phyloP scores from a whole-genome alignment of 2,329 filamentous ascomycete species.

The Cercospora berteroae region DNA sequence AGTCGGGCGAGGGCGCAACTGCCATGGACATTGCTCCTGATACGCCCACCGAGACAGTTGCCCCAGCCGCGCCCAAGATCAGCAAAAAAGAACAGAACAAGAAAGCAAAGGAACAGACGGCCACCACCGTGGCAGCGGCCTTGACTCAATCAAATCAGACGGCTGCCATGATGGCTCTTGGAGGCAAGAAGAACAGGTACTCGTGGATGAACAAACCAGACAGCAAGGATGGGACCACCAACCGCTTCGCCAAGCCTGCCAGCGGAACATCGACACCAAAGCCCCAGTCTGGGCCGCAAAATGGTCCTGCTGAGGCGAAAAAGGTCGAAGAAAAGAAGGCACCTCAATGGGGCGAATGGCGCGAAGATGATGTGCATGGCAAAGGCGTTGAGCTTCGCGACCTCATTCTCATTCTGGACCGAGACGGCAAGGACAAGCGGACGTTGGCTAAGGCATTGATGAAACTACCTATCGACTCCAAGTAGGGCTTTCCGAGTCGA shows the following conservation, averaged over 20 bases:
- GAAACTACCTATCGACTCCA: conserved; percentile 20
- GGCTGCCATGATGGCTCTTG: conserved; percentile 67
- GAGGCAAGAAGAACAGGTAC: conserved; percentile 67
- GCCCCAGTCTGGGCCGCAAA: conserved; percentile 15
- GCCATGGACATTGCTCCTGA: conserved; percentile 32
- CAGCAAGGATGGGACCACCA: conserved; percentile 56
- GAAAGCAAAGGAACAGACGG: conserved; percentile 67
- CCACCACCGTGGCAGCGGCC: conserved; percentile 25
- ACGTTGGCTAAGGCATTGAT: conserved; percentile 56
- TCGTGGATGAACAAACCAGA: conserved; percentile 67
- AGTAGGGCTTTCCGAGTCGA: neutral
- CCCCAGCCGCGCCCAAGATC: conserved; percentile 59
- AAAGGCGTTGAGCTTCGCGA: conserved; percentile 81
- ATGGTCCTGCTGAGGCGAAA: conserved; percentile 17
- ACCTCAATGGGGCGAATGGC: conserved; percentile 39
- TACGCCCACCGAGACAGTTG: conserved; percentile 33
- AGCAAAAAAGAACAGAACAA: conserved; percentile 87
- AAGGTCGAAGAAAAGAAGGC: conserved; percentile 27
- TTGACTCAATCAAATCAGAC: conserved; percentile 83
- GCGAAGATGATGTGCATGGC: conserved; percentile 75
- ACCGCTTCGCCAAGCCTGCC: conserved; percentile 36
- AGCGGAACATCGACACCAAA: conserved; percentile 33
- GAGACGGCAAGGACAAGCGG: conserved; percentile 67
- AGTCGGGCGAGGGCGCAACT: conserved; percentile 23
- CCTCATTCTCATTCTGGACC: conserved; percentile 74